Conservation (phyloP, 2,329 filamentous ascomycete species). For the Pseudocercospora macadamiae region DNA sequence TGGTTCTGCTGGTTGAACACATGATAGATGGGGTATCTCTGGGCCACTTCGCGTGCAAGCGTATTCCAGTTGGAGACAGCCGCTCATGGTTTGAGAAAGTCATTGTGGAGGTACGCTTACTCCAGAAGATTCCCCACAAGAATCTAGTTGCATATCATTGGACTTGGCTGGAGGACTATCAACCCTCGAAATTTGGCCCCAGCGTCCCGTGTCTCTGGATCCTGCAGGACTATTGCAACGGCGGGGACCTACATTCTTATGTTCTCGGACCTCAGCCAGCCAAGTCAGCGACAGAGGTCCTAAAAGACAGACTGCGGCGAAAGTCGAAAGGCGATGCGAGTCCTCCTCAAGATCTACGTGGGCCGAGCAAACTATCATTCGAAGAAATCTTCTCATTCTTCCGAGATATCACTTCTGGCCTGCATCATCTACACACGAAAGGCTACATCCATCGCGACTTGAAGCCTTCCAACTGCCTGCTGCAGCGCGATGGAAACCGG, state of each 20-base stretch:
- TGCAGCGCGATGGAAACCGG: constrained; percentile 71
- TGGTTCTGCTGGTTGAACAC: constrained; percentile 91
- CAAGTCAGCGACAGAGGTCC: constrained; percentile 71
- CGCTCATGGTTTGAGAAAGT: constrained; percentile 93
- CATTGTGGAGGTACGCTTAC: constrained; percentile 85
- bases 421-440: constrained; percentile 85
- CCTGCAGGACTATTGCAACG: constrained; percentile 95
- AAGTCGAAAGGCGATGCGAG: constrained; percentile 78
- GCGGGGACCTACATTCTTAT: constrained; percentile 86
- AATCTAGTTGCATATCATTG: constrained; percentile 97
- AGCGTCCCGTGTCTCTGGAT: constrained; percentile 95
- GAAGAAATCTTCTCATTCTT: constrained; percentile 98
- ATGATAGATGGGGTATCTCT: constrained; percentile 85
- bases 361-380: constrained; percentile 65
- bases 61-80: constrained; percentile 91
- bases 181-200: constrained; percentile 81
- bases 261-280: constrained; percentile 76
- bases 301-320: constrained; percentile 85
- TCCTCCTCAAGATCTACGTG: constrained; percentile 55
- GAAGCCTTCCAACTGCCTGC: constrained; percentile 92
- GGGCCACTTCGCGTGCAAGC: constrained; percentile 93
- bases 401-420: constrained; percentile 87
- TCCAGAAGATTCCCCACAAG: constrained; percentile 88
- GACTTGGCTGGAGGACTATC: constrained; percentile 91
- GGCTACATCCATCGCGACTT: constrained; percentile 96